Base-by-base conservation (phyloP, 148 eudicot species). In the Rhododendron vialii region DNA sequence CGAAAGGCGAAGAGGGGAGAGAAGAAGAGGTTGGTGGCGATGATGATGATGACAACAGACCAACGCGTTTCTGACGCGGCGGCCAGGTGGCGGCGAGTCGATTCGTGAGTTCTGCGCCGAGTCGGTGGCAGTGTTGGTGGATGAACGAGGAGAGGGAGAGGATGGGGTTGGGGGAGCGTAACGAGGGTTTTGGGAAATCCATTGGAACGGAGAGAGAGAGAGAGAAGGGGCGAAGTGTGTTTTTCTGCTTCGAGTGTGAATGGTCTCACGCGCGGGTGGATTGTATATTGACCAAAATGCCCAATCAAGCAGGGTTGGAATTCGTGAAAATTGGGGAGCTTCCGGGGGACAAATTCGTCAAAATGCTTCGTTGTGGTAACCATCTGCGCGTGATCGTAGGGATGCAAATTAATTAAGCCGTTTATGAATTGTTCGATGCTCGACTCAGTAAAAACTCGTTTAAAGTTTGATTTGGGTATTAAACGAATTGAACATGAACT, bases 61-160 rank as follows among this genome's bases (percentile, higher is more conserved):
- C 88, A 50, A 30, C 57, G 80, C 8, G 79, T 38, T 83, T 79
- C 85, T 17, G 87, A 33, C 71, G 89, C 55, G 88, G 86, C 8
- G 92, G 84, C 77, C 78, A 89, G 48, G 81, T 82, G 86, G 91
- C 88, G 86, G 92, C 89, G 81, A 94, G n/a, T 3, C 93, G 93
- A 67, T 76, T 86, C 35, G 93, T 45, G 88, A 93, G 89, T 26
- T 92, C 90, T 41, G 92, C 59, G 75, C 87, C 86, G 86, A 94
- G 83, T 3, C 92, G 89, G 85, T 51, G 86, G 86, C 83, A 86
- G 82, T 91, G 91, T 17, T 91, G 92, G 90, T 91, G 93, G 90
- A 95, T 77, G 87, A 92, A 91, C 14, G 91, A 85, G 84, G 93
- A 90, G 71, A 93, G 51, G 17, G 91, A 87, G 59, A 87, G 86